Conservation (phyloP, 176 grass and related monocot species). For the Bromus sterilis region DNA sequence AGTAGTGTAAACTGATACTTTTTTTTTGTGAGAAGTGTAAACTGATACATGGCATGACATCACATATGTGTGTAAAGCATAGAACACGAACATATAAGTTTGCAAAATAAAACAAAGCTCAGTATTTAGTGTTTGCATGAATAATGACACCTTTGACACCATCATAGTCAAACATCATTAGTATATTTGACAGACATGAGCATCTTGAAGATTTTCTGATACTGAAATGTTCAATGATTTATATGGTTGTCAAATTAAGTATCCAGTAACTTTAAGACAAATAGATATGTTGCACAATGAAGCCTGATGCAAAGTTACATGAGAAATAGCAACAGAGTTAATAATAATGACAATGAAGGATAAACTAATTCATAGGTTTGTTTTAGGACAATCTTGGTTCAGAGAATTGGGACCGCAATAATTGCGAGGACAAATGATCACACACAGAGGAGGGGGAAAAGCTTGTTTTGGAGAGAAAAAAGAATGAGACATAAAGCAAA, state of each 20-base stretch:
- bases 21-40: no score
- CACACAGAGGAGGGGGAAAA: background rate
- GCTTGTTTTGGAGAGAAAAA: background rate
- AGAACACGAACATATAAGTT: background rate
- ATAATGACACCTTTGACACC: background rate
- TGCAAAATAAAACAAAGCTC: background rate
- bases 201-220: background rate
- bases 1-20: background rate
- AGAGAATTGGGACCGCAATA: background rate
- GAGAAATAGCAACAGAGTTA: background rate
- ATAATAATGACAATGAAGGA: background rate
- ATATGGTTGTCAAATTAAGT: background rate
- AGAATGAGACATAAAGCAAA: conserved; percentile 16
- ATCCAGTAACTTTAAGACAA: background rate
- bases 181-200: background rate
- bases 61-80: background rate
- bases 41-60: background rate
- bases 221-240: background rate
- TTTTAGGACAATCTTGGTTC: background rate
- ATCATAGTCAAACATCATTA: background rate
- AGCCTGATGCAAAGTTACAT: background rate
- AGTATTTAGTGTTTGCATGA: background rate
- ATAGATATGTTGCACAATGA: background rate
- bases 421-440: background rate
- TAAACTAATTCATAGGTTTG: background rate